These are phyloP conservation scores for Typha latifolia DNA, from an alignment of 176 grass and related monocot species.

Conservation along the genomic window DNA sequence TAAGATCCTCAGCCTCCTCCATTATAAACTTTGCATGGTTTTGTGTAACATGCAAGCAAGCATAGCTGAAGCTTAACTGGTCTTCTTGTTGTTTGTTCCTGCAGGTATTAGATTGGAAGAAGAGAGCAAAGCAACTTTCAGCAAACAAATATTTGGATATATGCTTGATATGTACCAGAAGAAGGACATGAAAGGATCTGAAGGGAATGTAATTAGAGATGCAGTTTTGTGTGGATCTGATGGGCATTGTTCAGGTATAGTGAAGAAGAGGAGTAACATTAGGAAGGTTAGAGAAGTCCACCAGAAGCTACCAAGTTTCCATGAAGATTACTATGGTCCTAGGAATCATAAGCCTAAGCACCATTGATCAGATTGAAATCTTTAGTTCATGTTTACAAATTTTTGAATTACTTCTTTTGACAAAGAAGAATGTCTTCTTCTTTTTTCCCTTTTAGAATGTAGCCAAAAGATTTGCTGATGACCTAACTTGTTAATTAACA, in stretches of 20 bases:
- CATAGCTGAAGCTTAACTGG: neutral
- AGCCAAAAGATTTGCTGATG: too few species aligned
- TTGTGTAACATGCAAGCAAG: neutral
- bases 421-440: too few species aligned
- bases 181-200: neutral
- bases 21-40: too few species aligned
- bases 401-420: too few species aligned
- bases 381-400: too few species aligned
- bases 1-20: neutral
- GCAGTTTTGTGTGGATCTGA: constrained; percentile 10
- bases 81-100: neutral
- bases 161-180: neutral
- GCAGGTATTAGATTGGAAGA: constrained; percentile 56
- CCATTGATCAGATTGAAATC: constrained; percentile 23
- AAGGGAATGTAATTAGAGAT: neutral
- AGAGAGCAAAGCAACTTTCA: constrained; percentile 7
- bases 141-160: neutral
- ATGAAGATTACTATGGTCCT: constrained; percentile 58
- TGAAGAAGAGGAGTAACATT: constrained; percentile 21
- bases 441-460: too few species aligned
- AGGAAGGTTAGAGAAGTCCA: constrained; percentile 15
- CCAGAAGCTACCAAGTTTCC: constrained; percentile 37
- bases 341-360: constrained; percentile 44
- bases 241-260: constrained; percentile 43
- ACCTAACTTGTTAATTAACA: too few species aligned